Conservation (phyloP, 2,329 filamentous ascomycete species). For the Pseudogymnoascus sp. region DNA sequence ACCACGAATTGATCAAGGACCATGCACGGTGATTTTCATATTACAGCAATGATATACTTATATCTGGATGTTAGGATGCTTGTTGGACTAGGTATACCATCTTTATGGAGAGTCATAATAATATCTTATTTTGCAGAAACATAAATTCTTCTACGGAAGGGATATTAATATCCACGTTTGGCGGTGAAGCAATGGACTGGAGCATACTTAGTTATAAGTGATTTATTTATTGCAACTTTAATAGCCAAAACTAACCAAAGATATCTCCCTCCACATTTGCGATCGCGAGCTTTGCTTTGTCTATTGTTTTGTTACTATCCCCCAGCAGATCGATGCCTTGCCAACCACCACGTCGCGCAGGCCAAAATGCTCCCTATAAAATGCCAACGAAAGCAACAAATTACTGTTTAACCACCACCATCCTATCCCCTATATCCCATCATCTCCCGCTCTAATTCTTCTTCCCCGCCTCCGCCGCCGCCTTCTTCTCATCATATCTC, state of each 20-base stretch:
- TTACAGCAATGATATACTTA: neutral
- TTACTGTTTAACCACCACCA: neutral
- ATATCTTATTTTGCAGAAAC: neutral
- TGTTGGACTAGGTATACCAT: neutral
- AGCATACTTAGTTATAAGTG: neutral
- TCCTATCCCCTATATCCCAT: neutral
- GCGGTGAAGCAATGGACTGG: neutral
- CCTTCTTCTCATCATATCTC: conserved; percentile 48
- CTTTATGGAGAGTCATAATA: neutral
- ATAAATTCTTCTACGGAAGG: neutral
- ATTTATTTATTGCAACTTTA: neutral
- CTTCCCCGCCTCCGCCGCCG: neutral
- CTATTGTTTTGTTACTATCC: neutral
- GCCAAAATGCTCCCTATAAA: neutral
- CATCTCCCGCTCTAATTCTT: neutral
- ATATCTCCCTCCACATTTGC: neutral
- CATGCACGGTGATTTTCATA: neutral
- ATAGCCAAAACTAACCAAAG: neutral
- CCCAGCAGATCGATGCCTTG: neutral
- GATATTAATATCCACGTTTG: neutral
- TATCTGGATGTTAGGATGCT: neutral
- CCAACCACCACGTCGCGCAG: neutral
- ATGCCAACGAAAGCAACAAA: neutral
- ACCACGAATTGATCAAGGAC: neutral
- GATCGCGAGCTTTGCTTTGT: neutral